Percentiles rank a stretch among this genome's conserved stretches.
These are phyloP conservation scores for Galium porrigens DNA, from an alignment of 305 asterid genomes.

Conservation along the genomic window DNA sequence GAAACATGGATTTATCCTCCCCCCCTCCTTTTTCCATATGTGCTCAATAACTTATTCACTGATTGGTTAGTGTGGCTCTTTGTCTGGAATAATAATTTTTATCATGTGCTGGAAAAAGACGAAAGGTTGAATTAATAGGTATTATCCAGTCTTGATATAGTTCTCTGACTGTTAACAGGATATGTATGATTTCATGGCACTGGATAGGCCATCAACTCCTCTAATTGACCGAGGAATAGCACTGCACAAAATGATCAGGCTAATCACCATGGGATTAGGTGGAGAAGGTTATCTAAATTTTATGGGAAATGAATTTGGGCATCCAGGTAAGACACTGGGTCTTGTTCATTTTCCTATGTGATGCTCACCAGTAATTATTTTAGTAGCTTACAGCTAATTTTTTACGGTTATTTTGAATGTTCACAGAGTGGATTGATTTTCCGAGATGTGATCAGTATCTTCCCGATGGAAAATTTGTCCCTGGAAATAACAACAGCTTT, in stretches of 20 bases:
- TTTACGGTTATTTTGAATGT: slow-evolving; percentile 14
- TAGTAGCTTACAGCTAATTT: slow-evolving; percentile 5
- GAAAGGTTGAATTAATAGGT: not conserved
- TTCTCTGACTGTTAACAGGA: slow-evolving; percentile 42
- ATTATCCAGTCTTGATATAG: not conserved
- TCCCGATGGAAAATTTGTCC: slow-evolving; percentile 56
- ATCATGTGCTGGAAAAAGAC: not conserved
- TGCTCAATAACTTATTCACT: not conserved
- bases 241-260: slow-evolving; percentile 95
- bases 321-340: slow-evolving; percentile 53
- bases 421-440: slow-evolving; percentile 93
- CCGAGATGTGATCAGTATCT: slow-evolving; percentile 79
- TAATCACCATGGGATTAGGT: slow-evolving; percentile 92
- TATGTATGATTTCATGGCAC: slow-evolving; percentile 97
- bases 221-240: slow-evolving; percentile 95
- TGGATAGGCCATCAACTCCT: slow-evolving; percentile 89
- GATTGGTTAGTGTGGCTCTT: not conserved
- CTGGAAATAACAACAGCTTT: slow-evolving; percentile 66
- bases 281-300: slow-evolving; percentile 98
- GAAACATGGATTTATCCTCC: not conserved
- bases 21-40: not conserved
- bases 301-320: slow-evolving; percentile 99
- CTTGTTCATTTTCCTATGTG: not conserved
- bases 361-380: not conserved
- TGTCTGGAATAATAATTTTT: not conserved